Percentiles rank a stretch among this genome's conserved stretches.
Conservation (phyloP, 495 filamentous ascomycete genomes). For the Penicillium salamii region DNA sequence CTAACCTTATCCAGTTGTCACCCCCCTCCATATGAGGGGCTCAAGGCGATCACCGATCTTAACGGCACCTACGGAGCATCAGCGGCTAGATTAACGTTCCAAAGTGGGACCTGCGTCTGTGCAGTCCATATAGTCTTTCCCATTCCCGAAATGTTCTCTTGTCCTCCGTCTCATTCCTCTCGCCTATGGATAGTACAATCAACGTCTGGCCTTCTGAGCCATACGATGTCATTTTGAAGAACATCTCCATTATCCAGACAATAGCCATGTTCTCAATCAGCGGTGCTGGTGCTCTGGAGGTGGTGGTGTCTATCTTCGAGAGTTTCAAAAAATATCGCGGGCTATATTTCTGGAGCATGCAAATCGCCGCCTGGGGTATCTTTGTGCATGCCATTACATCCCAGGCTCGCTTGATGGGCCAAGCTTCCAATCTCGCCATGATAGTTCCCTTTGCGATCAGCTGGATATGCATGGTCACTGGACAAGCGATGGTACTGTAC, state of each 20-base stretch:
- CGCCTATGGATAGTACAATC: conserved; percentile 14
- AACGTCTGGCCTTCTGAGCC: conserved; percentile 8
- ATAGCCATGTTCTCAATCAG: conserved; percentile 25
- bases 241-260: conserved; percentile 7
- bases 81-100: not conserved
- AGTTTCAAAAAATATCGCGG: conserved; percentile 32
- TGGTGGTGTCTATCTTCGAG: conserved; percentile 30
- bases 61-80: not conserved
- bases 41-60: not conserved
- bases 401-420: not conserved
- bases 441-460: conserved; percentile 37
- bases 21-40: conserved; percentile 1
- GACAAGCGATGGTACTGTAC: conserved; percentile 62
- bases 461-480: conserved; percentile 60
- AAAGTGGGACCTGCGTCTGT: not conserved
- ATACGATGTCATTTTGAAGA: conserved; percentile 2
- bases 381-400: conserved; percentile 22
- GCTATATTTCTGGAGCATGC: conserved; percentile 41
- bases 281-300: conserved; percentile 29
- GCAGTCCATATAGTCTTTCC: conserved; percentile 2
- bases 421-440: not conserved
- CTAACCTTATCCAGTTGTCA: conserved; percentile 2
- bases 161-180: not conserved
- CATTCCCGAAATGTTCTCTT: not conserved
- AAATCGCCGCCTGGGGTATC: conserved; percentile 30